phyloP scores from a whole-genome alignment of 1,284 basidiomycete species.

The Cerioporus squamosus region DNA sequence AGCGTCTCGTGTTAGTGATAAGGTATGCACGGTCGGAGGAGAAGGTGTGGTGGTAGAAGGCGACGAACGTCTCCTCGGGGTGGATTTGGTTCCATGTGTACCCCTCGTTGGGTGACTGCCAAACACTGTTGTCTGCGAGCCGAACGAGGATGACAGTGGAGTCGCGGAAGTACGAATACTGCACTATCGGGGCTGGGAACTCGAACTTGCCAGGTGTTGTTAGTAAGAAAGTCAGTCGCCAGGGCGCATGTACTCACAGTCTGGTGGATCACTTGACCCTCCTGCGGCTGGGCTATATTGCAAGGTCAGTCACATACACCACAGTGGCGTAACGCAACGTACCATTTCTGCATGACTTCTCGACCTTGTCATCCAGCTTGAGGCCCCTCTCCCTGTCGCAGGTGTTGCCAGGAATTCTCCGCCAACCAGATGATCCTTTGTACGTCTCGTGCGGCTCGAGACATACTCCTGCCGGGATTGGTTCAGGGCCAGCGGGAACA shows the following conservation, averaged over 20 bases:
- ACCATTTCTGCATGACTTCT: constrained; percentile 82
- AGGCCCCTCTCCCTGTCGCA: constrained; percentile 62
- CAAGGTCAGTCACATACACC: background rate
- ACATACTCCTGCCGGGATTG: constrained; percentile 83
- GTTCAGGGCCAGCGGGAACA: constrained; percentile 83
- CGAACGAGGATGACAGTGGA: constrained; percentile 85
- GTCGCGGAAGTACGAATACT: constrained; percentile 85
- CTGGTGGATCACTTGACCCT: constrained; percentile 75
- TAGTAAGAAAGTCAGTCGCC: background rate
- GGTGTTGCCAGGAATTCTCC: constrained; percentile 92
- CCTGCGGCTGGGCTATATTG: constrained; percentile 65
- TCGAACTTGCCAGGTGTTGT: constrained; percentile 53
- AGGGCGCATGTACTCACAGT: constrained; percentile 47
- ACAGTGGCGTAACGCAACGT: background rate
- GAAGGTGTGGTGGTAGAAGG: constrained; percentile 87
- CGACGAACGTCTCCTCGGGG: constrained; percentile 71
- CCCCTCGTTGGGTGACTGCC: constrained; percentile 95
- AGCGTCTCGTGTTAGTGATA: constrained; percentile 70
- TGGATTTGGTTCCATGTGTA: constrained; percentile 83
- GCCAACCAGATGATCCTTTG: constrained; percentile 89
- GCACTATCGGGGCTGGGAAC: constrained; percentile 73
- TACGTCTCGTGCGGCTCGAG: constrained; percentile 67
- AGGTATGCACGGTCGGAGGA: constrained; percentile 86
- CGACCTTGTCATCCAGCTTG: constrained; percentile 71
- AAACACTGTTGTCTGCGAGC: constrained; percentile 77